Conservation (phyloP, 2,329 filamentous ascomycete species). For the Hypoxylon sp. region DNA sequence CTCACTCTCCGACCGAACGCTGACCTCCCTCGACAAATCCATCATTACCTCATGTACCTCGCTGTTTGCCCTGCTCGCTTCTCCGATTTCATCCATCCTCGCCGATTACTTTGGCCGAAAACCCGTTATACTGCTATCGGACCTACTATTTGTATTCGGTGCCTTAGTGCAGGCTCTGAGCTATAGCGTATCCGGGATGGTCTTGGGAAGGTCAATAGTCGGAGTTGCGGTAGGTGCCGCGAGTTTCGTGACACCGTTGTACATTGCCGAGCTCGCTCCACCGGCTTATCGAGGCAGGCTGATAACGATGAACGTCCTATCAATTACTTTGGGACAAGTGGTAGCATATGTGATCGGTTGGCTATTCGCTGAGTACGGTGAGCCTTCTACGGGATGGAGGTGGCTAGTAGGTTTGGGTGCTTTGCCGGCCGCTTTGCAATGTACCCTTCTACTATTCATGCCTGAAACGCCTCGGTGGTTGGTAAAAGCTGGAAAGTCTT, state of each 20-base stretch:
- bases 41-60: slow-evolving; percentile 79
- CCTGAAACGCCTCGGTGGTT: slow-evolving; percentile 93
- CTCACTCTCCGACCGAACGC: slow-evolving; percentile 68
- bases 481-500: slow-evolving; percentile 75
- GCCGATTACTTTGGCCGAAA: slow-evolving; percentile 74
- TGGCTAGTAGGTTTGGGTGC: slow-evolving; percentile 94
- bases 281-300: slow-evolving; percentile 81
- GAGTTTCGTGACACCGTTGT: slow-evolving; percentile 87
- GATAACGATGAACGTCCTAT: slow-evolving; percentile 85
- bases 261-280: slow-evolving; percentile 89
- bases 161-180: slow-evolving; percentile 75
- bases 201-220: slow-evolving; percentile 76
- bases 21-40: slow-evolving; percentile 77
- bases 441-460: slow-evolving; percentile 76
- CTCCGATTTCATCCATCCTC: slow-evolving; percentile 74
- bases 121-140: slow-evolving; percentile 74
- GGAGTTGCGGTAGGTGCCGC: slow-evolving; percentile 81
- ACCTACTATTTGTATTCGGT: slow-evolving; percentile 77
- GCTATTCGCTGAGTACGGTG: slow-evolving; percentile 73
- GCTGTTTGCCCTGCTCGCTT: slow-evolving; percentile 74
- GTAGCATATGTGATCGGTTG: slow-evolving; percentile 90
- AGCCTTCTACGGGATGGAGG: slow-evolving; percentile 77
- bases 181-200: slow-evolving; percentile 73
- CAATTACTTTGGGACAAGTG: slow-evolving; percentile 90
- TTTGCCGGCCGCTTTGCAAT: slow-evolving; percentile 80